Evolutionary conservation across 192 early-diverging fungal species (phyloP).

Genomic region (Coemansia sp.): DNA sequence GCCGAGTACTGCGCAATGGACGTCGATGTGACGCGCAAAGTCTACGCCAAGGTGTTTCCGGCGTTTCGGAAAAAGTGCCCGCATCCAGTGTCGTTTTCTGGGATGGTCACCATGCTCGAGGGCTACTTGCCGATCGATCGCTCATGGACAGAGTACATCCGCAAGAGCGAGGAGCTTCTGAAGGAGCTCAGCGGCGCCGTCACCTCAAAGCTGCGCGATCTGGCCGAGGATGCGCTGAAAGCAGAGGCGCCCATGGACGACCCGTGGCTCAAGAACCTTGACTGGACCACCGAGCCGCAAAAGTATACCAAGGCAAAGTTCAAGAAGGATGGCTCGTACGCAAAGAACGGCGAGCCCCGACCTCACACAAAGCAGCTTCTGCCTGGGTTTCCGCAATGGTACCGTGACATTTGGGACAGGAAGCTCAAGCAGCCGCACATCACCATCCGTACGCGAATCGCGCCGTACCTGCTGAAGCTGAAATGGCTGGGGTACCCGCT

Average conservation of each 20-base stretch:
- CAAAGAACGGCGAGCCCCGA: constrained; percentile 54
- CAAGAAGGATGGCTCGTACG: constrained; percentile 36
- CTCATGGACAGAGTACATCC: constrained; percentile 78
- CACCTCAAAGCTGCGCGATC: constrained; percentile 26
- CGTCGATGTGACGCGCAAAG: constrained; percentile 69
- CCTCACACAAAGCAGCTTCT: constrained; percentile 42
- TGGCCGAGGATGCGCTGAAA: constrained; percentile 54
- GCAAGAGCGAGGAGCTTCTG: constrained; percentile 57
- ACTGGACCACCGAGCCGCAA: constrained; percentile 63
- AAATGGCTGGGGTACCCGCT: constrained; percentile 83
- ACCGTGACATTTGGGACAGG: constrained; percentile 71
- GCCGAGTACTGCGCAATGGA: constrained; percentile 89
- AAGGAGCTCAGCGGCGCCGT: constrained; percentile 58
- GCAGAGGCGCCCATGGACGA: constrained; percentile 51
- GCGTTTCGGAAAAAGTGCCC: constrained; percentile 79
- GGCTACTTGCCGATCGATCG: constrained; percentile 77
- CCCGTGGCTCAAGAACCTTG: constrained; percentile 79
- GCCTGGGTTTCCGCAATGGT: constrained; percentile 75
- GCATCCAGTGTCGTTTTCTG: constrained; percentile 91
- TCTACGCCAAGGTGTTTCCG: constrained; percentile 70
- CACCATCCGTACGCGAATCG: constrained; percentile 66
- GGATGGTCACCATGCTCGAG: constrained; percentile 84
- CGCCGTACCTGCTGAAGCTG: constrained; percentile 80
- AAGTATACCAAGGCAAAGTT: constrained; percentile 47
- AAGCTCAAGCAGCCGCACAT: constrained; percentile 62